phyloP scores from a whole-genome alignment of 345 rosid genomes.

The Noccaea caerulescens region DNA sequence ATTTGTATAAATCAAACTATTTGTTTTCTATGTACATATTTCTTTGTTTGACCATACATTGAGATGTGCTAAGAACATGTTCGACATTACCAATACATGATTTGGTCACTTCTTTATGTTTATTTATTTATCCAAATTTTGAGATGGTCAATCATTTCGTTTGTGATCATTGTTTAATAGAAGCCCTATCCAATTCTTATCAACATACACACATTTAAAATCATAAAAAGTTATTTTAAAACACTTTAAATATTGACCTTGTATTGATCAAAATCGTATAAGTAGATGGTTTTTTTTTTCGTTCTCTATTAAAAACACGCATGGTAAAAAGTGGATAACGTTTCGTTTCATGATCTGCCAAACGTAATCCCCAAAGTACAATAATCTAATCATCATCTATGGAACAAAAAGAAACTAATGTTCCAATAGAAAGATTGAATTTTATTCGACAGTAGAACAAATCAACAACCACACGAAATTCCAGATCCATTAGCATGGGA shows the following conservation, averaged over 20 bases:
- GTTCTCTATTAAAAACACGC: too few species aligned
- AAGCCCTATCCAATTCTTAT: slow-evolving; percentile 11
- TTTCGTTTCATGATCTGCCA: too few species aligned
- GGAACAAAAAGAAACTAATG: slow-evolving; percentile 22
- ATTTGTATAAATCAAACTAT: background rate
- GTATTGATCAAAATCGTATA: background rate
- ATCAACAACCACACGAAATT: slow-evolving; percentile 29
- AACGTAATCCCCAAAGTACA: background rate
- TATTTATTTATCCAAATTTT: slow-evolving; percentile 2
- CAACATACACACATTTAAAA: background rate
- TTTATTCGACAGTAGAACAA: slow-evolving; percentile 33
- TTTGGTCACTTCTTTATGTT: slow-evolving; percentile 26
- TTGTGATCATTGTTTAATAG: background rate
- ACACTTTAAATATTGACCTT: background rate
- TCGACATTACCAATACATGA: slow-evolving; percentile 41
- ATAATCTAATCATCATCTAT: slow-evolving; percentile 23
- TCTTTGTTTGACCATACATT: background rate
- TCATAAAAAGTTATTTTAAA: background rate
- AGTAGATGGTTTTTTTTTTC: too few species aligned
- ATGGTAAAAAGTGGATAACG: too few species aligned
- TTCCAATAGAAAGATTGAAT: slow-evolving; percentile 29
- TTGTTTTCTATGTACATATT: background rate
- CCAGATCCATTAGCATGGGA: slow-evolving; percentile 23
- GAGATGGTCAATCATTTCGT: slow-evolving; percentile 7
- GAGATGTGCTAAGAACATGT: slow-evolving; percentile 37